Conservation (phyloP, 305 asterid genomes). For the Fraxinus baroniana region DNA sequence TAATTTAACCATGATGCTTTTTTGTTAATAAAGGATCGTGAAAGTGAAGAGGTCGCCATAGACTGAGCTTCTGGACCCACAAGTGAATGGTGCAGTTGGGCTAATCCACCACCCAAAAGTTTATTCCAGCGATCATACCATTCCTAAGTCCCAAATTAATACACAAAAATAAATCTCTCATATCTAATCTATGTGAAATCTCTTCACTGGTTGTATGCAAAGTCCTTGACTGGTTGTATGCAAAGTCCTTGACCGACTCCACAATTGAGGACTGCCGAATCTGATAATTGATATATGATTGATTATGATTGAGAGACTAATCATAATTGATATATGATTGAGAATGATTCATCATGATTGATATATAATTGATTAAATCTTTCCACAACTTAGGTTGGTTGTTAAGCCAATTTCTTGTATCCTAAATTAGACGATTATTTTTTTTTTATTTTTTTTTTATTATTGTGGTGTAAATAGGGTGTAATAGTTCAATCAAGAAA, state of each 20-base stretch:
- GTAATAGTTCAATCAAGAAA: background rate
- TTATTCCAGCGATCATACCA: conserved; percentile 1
- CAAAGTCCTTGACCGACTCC: conserved; percentile 1
- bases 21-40: background rate
- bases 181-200: conserved; percentile 6
- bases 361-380: too few relatives aligned
- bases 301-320: background rate
- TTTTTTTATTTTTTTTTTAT: too few relatives aligned
- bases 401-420: background rate
- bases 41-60: conserved; percentile 1
- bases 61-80: conserved; percentile 1
- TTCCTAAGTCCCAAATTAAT: conserved; percentile 11
- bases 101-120: conserved; percentile 11
- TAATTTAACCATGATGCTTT: background rate
- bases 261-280: background rate
- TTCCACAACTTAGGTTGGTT: background rate
- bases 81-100: background rate
- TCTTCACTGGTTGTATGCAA: background rate
- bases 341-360: background rate
- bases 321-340: background rate
- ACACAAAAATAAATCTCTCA: conserved; percentile 6
- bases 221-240: background rate
- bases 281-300: background rate
- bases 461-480: background rate
- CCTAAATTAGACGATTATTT: background rate